Conservation (phyloP, 1,139 yeast species). For the Meyerozyma guilliermondii region DNA sequence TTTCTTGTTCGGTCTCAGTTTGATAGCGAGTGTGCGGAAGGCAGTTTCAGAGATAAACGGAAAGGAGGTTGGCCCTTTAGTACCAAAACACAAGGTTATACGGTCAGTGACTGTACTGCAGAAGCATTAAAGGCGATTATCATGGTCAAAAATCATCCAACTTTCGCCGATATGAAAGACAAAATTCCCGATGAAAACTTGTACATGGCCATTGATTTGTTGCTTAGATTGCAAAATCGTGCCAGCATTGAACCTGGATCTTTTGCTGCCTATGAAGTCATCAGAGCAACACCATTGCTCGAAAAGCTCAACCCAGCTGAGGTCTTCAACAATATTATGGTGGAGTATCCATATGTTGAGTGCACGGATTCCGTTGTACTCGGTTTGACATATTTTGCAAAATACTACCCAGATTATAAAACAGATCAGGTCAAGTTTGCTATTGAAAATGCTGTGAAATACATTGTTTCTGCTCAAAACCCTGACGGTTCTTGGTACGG, state of each 20-base stretch:
- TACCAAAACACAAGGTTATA: conserved; percentile 92
- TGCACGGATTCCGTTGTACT: conserved; percentile 94
- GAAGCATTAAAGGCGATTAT: conserved; percentile 91
- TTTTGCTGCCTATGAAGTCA: conserved; percentile 85
- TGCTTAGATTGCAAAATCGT: conserved; percentile 67
- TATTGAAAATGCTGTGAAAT: conserved; percentile 67
- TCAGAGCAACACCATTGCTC: conserved; percentile 73
- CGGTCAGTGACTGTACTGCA: conserved; percentile 96
- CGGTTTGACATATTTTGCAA: conserved; percentile 77
- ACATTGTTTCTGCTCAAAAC: conserved; percentile 63
- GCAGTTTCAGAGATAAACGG: conserved; percentile 78
- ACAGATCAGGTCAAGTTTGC: conserved; percentile 60
- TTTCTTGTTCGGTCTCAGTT: conserved; percentile 83
- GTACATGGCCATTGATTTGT: conserved; percentile 65
- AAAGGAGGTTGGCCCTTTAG: conserved; percentile 98
- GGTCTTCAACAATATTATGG: conserved; percentile 97
- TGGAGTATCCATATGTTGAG: conserved; percentile 96
- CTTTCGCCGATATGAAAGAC: conserved; percentile 42
- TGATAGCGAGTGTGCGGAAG: conserved; percentile 70
- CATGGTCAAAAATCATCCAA: conserved; percentile 74
- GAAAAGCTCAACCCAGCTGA: conserved; percentile 91
- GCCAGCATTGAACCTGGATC: conserved; percentile 84
- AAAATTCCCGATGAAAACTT: conserved; percentile 52
- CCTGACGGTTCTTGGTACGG: conserved; percentile 97
- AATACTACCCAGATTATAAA: conserved; percentile 59